Evolutionary conservation across 1,284 basidiomycete species (phyloP).

Genomic region (Lignosus rhinocerotis): DNA sequence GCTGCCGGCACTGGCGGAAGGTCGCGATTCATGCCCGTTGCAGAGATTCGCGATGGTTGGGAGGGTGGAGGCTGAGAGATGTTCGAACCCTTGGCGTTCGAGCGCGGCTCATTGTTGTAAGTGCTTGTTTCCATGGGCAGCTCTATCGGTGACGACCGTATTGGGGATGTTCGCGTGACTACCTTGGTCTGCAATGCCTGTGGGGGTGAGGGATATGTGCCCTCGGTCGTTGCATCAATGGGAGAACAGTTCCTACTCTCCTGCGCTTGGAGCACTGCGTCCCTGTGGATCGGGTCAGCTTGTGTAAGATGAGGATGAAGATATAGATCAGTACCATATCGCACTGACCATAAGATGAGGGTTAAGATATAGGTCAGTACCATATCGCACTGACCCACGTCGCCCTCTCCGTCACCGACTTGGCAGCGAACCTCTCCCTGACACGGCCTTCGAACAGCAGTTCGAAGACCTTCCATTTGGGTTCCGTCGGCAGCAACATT

Average conservation of each 20-base stretch:
- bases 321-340: slow-evolving; percentile 54
- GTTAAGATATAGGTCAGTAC: slow-evolving; percentile 37
- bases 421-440: slow-evolving; percentile 60
- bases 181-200: background rate
- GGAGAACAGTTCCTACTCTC: slow-evolving; percentile 25
- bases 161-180: background rate
- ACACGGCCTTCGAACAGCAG: slow-evolving; percentile 53
- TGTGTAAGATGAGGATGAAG: background rate
- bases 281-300: slow-evolving; percentile 42
- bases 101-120: no score
- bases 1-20: slow-evolving; percentile 35
- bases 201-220: background rate
- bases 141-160: background rate
- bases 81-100: no score
- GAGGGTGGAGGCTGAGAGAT: background rate
- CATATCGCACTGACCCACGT: slow-evolving; percentile 73
- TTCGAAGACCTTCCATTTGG: slow-evolving; percentile 53
- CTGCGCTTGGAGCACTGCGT: slow-evolving; percentile 51
- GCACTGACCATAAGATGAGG: slow-evolving; percentile 50
- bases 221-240: slow-evolving; percentile 4
- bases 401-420: slow-evolving; percentile 61
- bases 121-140: no score
- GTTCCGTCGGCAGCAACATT: slow-evolving; percentile 40
- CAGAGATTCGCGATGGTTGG: slow-evolving; percentile 3
- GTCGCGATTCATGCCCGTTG: slow-evolving; percentile 24